These are phyloP conservation scores for Colletotrichum neosansevieriae DNA, from an alignment of 2,329 filamentous ascomycete species.

Conservation along the genomic window DNA sequence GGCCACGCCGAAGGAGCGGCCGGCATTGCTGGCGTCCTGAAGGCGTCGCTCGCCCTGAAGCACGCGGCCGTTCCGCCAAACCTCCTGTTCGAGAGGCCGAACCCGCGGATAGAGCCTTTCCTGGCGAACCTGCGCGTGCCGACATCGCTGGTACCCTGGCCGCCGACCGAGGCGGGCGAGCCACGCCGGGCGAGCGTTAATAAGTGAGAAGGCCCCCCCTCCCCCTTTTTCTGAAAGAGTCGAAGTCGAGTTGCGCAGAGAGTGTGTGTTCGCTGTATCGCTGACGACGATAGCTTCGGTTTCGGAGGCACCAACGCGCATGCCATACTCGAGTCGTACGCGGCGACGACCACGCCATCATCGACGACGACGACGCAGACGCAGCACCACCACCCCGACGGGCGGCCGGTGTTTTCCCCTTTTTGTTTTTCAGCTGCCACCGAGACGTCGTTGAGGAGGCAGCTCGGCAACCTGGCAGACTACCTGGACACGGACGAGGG, in stretches of 20 bases:
- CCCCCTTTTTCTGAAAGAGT: not conserved
- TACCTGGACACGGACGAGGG: not conserved
- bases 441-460: not conserved
- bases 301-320: not conserved
- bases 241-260: not conserved
- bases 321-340: not conserved
- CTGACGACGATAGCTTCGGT: not conserved
- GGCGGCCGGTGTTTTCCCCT: not conserved
- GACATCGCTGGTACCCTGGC: conserved; percentile 39
- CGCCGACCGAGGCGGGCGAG: conserved; percentile 16
- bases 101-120: conserved; percentile 45
- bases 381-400: not conserved
- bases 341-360: not conserved
- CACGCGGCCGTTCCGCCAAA: conserved; percentile 46
- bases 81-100: conserved; percentile 46
- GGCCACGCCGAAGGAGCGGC: conserved; percentile 46
- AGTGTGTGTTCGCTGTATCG: not conserved
- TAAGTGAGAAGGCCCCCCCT: not conserved
- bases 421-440: not conserved
- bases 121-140: conserved; percentile 39
- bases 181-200: not conserved
- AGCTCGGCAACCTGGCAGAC: not conserved
- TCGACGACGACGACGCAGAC: too few species aligned
- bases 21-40: not conserved
- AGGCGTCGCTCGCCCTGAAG: too few species aligned